phyloP scores from a whole-genome alignment of 768 basidiomycete genomes.

The Leccinum ochraceum region DNA sequence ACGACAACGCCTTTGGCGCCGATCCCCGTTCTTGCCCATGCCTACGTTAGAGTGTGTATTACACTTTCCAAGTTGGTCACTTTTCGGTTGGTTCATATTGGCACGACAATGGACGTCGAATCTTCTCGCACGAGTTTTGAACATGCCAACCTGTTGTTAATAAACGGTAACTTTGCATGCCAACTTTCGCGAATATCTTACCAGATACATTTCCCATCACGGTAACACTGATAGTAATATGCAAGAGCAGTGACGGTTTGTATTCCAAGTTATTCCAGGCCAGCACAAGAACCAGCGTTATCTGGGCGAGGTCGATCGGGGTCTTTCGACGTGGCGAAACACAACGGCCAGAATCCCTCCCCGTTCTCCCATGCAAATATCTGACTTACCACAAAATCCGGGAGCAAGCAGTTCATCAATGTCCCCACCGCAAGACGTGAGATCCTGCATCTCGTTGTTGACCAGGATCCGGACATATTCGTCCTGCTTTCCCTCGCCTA shows the following conservation, averaged over 20 bases:
- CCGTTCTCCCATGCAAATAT: not conserved
- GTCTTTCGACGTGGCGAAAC: not conserved
- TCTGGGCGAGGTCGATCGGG: not conserved
- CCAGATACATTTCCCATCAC: not conserved
- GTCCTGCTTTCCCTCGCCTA: slow-evolving; percentile 36
- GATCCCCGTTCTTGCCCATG: not conserved
- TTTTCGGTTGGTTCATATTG: too few species aligned
- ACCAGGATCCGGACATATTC: slow-evolving; percentile 44
- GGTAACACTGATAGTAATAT: too few species aligned
- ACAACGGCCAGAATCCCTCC: not conserved
- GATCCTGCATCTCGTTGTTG: not conserved
- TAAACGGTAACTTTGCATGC: not conserved
- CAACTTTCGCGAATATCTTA: not conserved
- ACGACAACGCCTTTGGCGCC: not conserved
- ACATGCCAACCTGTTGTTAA: not conserved
- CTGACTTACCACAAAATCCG: not conserved
- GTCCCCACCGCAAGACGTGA: not conserved
- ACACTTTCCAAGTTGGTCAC: too few species aligned
- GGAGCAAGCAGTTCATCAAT: not conserved
- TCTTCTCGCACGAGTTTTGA: too few species aligned
- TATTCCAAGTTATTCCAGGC: not conserved
- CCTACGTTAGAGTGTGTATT: not conserved
- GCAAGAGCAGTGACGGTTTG: not conserved
- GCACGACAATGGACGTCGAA: too few species aligned
- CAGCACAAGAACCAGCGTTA: not conserved